These are phyloP conservation scores for Ganoderma lingzhi DNA, from an alignment of 1,284 basidiomycete genomes.

Conservation along the genomic window DNA sequence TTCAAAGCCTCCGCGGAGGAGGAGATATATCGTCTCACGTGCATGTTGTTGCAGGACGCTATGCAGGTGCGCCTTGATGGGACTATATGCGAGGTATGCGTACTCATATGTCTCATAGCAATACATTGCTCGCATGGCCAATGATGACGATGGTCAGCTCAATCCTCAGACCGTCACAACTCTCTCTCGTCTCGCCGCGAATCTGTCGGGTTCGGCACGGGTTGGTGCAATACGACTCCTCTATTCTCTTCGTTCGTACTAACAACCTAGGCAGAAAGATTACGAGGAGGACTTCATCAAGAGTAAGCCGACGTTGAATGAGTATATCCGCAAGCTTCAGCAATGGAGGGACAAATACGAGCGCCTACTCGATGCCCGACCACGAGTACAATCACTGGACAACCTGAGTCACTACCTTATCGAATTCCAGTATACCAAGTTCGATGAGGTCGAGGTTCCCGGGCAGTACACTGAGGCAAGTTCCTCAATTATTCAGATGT, in stretches of 20 bases:
- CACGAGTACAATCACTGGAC: conserved; percentile 89
- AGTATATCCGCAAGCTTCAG: conserved; percentile 92
- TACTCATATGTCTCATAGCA: conserved; percentile 50
- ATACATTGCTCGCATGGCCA: conserved; percentile 75
- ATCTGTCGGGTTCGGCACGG: conserved; percentile 71
- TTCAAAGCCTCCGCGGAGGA: conserved; percentile 95
- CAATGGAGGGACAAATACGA: conserved; percentile 96
- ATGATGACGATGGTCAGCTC: conserved; percentile 84
- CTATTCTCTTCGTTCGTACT: neutral
- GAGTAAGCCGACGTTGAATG: conserved; percentile 83
- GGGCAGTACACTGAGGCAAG: conserved; percentile 96
- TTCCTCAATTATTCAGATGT: neutral
- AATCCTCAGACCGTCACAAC: conserved; percentile 63
- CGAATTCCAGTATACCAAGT: conserved; percentile 98
- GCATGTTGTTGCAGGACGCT: conserved; percentile 82
- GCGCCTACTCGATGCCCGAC: conserved; percentile 82
- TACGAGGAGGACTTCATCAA: conserved; percentile 94
- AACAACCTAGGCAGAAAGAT: conserved; percentile 62
- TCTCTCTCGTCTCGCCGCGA: conserved; percentile 79
- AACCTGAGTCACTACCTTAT: conserved; percentile 93
- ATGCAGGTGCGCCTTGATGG: conserved; percentile 57
- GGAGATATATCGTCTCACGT: conserved; percentile 93
- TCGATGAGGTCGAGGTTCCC: conserved; percentile 98
- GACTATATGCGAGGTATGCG: neutral
- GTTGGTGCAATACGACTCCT: conserved; percentile 48